Evolutionary conservation across 495 filamentous ascomycete species (phyloP).

Genomic region (Podospora sp.): DNA sequence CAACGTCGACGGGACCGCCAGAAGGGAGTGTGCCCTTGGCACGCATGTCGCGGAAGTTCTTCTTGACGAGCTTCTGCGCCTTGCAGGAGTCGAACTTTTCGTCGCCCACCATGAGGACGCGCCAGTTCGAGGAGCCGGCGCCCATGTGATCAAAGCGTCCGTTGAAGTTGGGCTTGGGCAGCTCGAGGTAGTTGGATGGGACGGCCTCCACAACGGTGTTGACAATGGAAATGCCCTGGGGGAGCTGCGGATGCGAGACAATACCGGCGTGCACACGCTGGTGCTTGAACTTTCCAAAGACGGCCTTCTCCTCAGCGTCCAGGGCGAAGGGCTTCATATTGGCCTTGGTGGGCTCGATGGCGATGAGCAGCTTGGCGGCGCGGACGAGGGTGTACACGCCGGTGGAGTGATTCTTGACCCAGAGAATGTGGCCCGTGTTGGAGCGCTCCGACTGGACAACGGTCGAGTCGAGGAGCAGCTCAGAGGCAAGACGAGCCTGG

Average conservation of each 20-base stretch:
- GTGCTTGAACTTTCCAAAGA: slow-evolving; percentile 40
- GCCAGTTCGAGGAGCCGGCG: slow-evolving; percentile 37
- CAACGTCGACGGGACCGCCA: slow-evolving; percentile 24
- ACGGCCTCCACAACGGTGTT: slow-evolving; percentile 28
- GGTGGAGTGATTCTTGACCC: slow-evolving; percentile 35
- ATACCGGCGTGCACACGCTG: slow-evolving; percentile 40
- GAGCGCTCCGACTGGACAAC: slow-evolving; percentile 36
- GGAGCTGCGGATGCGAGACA: slow-evolving; percentile 37
- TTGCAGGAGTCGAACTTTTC: slow-evolving; percentile 27
- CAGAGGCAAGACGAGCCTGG: slow-evolving; percentile 34
- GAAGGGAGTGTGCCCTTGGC: slow-evolving; percentile 31
- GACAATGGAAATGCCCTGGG: slow-evolving; percentile 29
- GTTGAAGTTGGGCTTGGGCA: slow-evolving; percentile 31
- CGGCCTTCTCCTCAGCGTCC: slow-evolving; percentile 33
- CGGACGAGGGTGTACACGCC: slow-evolving; percentile 36
- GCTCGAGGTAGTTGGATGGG: slow-evolving; percentile 33
- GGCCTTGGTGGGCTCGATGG: slow-evolving; percentile 40
- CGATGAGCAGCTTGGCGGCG: slow-evolving; percentile 42
- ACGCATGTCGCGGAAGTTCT: slow-evolving; percentile 36
- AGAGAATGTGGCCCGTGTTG: slow-evolving; percentile 37
- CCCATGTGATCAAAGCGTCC: slow-evolving; percentile 31
- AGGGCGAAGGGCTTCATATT: slow-evolving; percentile 44
- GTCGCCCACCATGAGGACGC: slow-evolving; percentile 45
- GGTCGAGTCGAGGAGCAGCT: slow-evolving; percentile 43
- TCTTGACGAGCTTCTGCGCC: slow-evolving; percentile 35